Base-by-base conservation (phyloP, 495 filamentous ascomycete genomes). In the Evernia prunastri region DNA sequence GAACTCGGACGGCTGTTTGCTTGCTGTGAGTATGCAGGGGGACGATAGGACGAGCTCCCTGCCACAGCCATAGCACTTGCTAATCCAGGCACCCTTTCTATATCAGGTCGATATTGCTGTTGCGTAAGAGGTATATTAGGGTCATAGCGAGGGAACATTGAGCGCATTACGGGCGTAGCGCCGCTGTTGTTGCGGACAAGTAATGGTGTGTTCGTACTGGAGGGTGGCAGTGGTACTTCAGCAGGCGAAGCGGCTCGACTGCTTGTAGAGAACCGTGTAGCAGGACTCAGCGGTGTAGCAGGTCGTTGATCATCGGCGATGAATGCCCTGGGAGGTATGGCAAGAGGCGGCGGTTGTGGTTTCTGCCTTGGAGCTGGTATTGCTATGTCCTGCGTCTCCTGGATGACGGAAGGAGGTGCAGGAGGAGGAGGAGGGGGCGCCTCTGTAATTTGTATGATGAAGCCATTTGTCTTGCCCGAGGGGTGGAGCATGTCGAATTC, bases 81-180 rank as follows among this genome's bases (percentile, higher is more conserved):
- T n/a, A 63, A 29, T 23, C 45, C 65, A 25, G 61, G 64, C 18
- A 61, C 61, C 25, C 56, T 51, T 27, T 68, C 61, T 13, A 64
- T 35, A 39, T 61, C 45, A 15, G 87, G 86, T 61, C 81, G 84
- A 70, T 91, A 91, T 45, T 80, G 76, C 70, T 94, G 89, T 61
- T 85, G 82, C 63, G 81, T 80, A 31, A 90, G 79, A 12, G 88
- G 82, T 12, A 88, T 57, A n/a, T 82, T 81, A 13, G 86, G 85
- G 72, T 96, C 85, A 70, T 91, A 92, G n/a, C 79, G 82, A 18
- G 91, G 91, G 71, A 96, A 94, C 64, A 94, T 94, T 18, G 86
- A 88, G 63, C 76, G 79, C 76, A 88, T 88, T 11, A 74, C 71
- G 0, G 80, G 64, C 29, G 72, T 69, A 60, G 75, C 39, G 58